These are phyloP conservation scores for Cladosporium sp. DNA, from an alignment of 2,329 filamentous ascomycete genomes.

Conservation along the genomic window DNA sequence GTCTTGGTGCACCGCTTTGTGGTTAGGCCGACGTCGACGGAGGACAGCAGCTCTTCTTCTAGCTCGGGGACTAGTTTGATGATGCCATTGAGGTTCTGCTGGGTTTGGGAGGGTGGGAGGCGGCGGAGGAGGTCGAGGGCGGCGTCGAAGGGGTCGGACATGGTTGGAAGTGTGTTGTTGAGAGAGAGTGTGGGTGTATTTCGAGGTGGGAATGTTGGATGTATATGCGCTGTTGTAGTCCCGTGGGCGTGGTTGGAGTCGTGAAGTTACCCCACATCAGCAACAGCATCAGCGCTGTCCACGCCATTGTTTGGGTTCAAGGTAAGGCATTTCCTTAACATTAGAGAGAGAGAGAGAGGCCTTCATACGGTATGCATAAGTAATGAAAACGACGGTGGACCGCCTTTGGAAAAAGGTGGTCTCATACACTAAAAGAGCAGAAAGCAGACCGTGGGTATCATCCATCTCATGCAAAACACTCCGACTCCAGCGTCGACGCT, in stretches of 20 bases:
- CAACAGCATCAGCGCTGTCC: no score
- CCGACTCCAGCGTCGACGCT: not conserved
- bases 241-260: no score
- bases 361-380: no score
- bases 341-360: no score
- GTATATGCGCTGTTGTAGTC: no score
- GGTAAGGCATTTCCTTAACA: no score
- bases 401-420: no score
- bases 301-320: no score
- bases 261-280: no score
- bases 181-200: not conserved
- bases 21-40: conserved; percentile 90
- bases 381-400: no score
- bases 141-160: conserved; percentile 67
- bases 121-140: conserved; percentile 93
- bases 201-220: not conserved
- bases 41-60: conserved; percentile 95
- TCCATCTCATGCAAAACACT: not conserved
- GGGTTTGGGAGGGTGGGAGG: conserved; percentile 89
- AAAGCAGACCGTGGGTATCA: not conserved
- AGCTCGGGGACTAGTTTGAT: conserved; percentile 85
- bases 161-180: conserved; percentile 13
- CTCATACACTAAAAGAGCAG: no score
- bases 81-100: conserved; percentile 81
- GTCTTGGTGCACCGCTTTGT: conserved; percentile 81